Evolutionary conservation across 2,329 filamentous ascomycete genomes (phyloP), one percentile per base, ranked within the genome.

Genomic region (Claviceps humidiphila): DNA sequence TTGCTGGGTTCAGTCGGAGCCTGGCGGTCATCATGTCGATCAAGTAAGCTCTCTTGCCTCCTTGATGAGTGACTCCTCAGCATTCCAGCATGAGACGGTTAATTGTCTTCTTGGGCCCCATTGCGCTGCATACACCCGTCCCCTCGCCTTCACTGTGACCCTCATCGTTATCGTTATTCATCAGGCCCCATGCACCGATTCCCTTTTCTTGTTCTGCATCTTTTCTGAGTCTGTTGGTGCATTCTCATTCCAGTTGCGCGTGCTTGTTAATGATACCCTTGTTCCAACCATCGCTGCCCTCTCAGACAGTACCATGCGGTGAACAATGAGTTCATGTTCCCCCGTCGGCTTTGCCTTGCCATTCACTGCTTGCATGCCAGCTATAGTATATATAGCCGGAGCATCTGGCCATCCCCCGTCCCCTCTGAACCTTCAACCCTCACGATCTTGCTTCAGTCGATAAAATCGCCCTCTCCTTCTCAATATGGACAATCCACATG

Each of bases 11-110:
- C 13, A 58, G 57, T 59, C 58, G 59, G 64, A 64, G 65, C 63
- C 61, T 65, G 60, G 63, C 63, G 55, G 59, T 63, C 61, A 71
- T 63, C 64, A 76, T 76, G 74, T 76, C 74, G 64, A 75, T 76
- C 73, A 76, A 76, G 74, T 76, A 70, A 71, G 71, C 70, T 63
- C 14, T n/a, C n/a, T 40, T n/a, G 30, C 11, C 30, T 34, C 30
- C 30, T 34, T 34, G 22, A 22, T 34, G 30, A 34, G 30, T 34
- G 30, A 34, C 30, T 40, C 63, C 53, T 58, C 52, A 50, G 49
- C 13, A 38, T 50, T 50, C 16, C n/a, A 41, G 39, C 51, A 13
- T 50, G 22, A n/a, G 43, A 53, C 51, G 50, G 47, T 43, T 52
- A 17, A 52, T 53, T 37, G 30, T 55, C 30, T 43, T 50, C 45